Percentiles rank a stretch among this genome's conserved stretches.
These are phyloP conservation scores for Aphanomyces invadans DNA, from an alignment of 352 stramenopile species.

Conservation along the genomic window DNA sequence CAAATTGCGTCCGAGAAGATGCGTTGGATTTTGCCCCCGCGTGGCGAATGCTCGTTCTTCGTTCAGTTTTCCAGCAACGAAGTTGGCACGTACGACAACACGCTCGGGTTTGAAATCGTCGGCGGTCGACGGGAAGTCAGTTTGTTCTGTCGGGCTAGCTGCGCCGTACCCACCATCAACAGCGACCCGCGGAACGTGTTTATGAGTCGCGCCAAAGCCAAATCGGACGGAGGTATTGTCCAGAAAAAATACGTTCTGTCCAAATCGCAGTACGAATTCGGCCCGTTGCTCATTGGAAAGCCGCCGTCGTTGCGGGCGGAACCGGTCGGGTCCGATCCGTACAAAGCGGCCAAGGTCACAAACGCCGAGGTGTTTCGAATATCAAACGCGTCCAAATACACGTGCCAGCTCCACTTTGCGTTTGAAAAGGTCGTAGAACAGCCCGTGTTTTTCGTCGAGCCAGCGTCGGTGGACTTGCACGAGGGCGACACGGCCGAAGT, in stretches of 20 bases:
- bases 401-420: slow-evolving; percentile 55
- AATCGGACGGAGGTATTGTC: slow-evolving; percentile 52
- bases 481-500: slow-evolving; percentile 89
- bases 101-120: slow-evolving; percentile 87
- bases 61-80: slow-evolving; percentile 77
- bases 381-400: slow-evolving; percentile 80
- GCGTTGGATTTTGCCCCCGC: slow-evolving; percentile 79
- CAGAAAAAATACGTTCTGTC: slow-evolving; percentile 89
- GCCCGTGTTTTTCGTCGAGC: slow-evolving; percentile 65
- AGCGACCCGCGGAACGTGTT: slow-evolving; percentile 91
- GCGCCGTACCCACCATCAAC: slow-evolving; percentile 89
- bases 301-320: neutral
- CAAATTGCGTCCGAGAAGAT: slow-evolving; percentile 32
- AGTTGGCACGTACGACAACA: slow-evolving; percentile 74
- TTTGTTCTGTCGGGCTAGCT: slow-evolving; percentile 73
- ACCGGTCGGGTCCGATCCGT: neutral
- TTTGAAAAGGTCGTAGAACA: slow-evolving; percentile 31
- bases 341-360: slow-evolving; percentile 32
- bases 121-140: slow-evolving; percentile 75
- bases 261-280: slow-evolving; percentile 89
- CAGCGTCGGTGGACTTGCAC: slow-evolving; percentile 55
- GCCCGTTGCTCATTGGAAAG: slow-evolving; percentile 71
- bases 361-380: slow-evolving; percentile 90
- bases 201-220: slow-evolving; percentile 87
- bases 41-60: slow-evolving; percentile 45